Evolutionary conservation across 1,284 basidiomycete genomes (phyloP), one percentile per base, ranked within the genome.

Genomic region (Porphyrellus sp.): DNA sequence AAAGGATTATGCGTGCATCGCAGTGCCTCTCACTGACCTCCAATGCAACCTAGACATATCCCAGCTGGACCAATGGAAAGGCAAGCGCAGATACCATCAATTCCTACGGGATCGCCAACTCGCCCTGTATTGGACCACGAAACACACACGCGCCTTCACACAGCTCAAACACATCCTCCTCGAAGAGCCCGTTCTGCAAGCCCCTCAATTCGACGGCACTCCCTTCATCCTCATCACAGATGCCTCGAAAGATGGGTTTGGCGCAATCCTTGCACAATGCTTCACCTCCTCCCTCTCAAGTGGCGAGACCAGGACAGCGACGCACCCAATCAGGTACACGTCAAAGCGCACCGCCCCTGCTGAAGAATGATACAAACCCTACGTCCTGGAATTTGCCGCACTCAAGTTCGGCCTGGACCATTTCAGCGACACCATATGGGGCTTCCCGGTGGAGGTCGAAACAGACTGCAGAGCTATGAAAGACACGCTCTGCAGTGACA

Each of bases 331-430:
- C 0, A 45, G 40, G 0, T 60, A 37, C 8, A 35, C 37, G 0
- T 60, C 59, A 0, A 61, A 61, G 24, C 38, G 18, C 0, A 58
- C 52, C 0, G 45, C 56, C 0, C 1, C 24, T 0, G 41, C 25
- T 0, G 53, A 60, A 16, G 35, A 55, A 7, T n/a, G 18, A 1
- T 58, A 61, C 21, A 52, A 53, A 34, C 59, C 59, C 5, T 60
- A 45, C 16, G 1, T 54, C 0, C 30, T 58, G 0, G 49, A 59
- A 6, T 59, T 59, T 13, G 31, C 54, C 0, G 53, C 51, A 0
- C 38, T 59, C 0, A 59, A 59, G n/a, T 59, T 39, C 2, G 34
- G 27, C 0, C 2, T 59, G 5, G 53, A 55, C n/a, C 34, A 59
- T 7, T 59, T 59, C 24, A 52, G 33, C 0, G 18, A 58, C 5